Evolutionary conservation across 2,329 filamentous ascomycete genomes (phyloP).

Genomic region (Aspergillus fischeri): DNA sequence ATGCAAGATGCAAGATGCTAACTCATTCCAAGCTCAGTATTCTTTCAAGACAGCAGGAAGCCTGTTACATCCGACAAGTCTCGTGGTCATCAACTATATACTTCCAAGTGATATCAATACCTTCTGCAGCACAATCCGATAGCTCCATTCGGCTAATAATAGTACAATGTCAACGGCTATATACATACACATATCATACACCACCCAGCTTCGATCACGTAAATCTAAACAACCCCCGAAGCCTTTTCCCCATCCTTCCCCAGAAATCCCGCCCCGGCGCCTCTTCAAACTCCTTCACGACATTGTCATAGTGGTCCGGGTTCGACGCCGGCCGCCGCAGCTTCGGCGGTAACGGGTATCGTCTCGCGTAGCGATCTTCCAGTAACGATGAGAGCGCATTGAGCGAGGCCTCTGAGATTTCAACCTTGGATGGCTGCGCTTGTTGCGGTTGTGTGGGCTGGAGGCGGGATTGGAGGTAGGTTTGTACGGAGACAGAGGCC

Average conservation of each 20-base stretch:
- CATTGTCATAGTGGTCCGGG: conserved; percentile 49
- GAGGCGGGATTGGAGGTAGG: conserved; percentile 36
- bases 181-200: neutral
- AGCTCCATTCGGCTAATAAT: no score
- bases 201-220: conserved; percentile 20
- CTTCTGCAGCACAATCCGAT: no score
- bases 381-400: conserved; percentile 60
- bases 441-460: conserved; percentile 2
- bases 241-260: conserved; percentile 41
- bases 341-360: conserved; percentile 45
- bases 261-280: conserved; percentile 48
- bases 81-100: no score
- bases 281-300: conserved; percentile 52
- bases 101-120: no score
- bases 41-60: no score
- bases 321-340: conserved; percentile 49
- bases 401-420: conserved; percentile 37
- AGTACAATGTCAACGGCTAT: no score
- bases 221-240: conserved; percentile 47
- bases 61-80: no score
- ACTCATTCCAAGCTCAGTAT: no score
- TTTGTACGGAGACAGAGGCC: conserved; percentile 42
- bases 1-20: no score
- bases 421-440: conserved; percentile 6
- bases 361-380: conserved; percentile 53